phyloP scores from a whole-genome alignment of 495 filamentous ascomycete genomes.

The Chaetomium cochliodes region DNA sequence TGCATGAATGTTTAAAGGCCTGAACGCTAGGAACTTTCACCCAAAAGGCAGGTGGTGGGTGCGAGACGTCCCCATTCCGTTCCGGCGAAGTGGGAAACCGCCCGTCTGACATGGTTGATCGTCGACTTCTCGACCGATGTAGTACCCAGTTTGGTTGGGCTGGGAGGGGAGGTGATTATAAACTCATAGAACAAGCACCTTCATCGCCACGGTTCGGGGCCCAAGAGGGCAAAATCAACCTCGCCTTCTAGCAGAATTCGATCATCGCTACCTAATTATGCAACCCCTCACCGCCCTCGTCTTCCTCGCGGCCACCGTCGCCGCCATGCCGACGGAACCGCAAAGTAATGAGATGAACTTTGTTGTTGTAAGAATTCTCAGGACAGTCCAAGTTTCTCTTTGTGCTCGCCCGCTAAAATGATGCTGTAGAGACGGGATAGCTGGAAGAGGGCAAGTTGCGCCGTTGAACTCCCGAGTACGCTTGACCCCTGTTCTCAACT shows the following conservation, averaged over 20 bases:
- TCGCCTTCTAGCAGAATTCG: background rate
- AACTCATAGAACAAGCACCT: background rate
- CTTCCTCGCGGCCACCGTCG: background rate
- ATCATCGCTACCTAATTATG: background rate
- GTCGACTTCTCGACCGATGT: background rate
- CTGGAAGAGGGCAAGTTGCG: background rate
- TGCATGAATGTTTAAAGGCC: background rate
- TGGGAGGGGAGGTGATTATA: background rate
- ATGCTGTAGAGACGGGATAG: background rate
- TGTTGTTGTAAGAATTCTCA: background rate
- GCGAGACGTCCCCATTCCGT: background rate
- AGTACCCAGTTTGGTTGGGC: background rate
- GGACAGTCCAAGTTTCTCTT: background rate
- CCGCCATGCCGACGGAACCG: background rate
- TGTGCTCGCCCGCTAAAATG: background rate
- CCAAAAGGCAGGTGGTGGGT: background rate
- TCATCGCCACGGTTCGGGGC: background rate
- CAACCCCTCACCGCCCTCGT: background rate
- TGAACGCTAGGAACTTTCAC: background rate
- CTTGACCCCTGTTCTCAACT: background rate
- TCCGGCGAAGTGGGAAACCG: background rate
- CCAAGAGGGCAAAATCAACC: background rate
- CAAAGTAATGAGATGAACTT: background rate
- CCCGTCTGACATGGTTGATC: background rate
- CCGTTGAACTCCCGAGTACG: background rate